Base-by-base conservation (phyloP, 805 yeast genomes). In the Debaryomyces maramus region DNA sequence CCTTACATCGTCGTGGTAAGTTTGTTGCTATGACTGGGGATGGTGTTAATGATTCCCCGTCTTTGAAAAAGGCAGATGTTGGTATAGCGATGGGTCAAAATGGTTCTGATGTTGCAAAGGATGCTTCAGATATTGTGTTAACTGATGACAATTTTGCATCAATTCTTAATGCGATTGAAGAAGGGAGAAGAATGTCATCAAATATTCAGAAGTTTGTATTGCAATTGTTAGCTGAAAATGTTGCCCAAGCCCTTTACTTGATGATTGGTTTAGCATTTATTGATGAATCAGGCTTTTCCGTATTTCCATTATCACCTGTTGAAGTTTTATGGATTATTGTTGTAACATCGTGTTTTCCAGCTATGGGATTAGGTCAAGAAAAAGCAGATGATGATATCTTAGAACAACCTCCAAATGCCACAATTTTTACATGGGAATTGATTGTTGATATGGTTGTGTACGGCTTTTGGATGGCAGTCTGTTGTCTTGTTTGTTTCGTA, bases 41-140 rank as follows among this genome's bases (percentile, higher is more conserved):
- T 58, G 91, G 91, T 47, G 90, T 85, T 32, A 85, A 85, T 58
- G 91, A 85, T 56, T 83, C 89, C 2, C 91, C 91, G 17, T 77
- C 85, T 24, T 67, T 85, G 61, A 84, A 84, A 57, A 79, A 71
- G 48, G 84, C 91, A 3, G 89, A 85, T 60, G 87, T 85, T 41
- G 91, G 91, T 48, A 83, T 85, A 58, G 88, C 91, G 7, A 85
- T 85, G 91, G 91, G 91, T 34, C 50, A 63, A 23, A 77, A 83
- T 44, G 91, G 91, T 5, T 80, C 87, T 10, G 91, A 85, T 65
- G 91, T 85, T 29, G 91, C 91, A 11, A 85, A 85, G 58, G 88
- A 84, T 58, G 88, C 89, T 6, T 73, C 85, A 32, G 91, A 85
- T 59, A 83, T 85, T 60, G 86, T 85, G n/a, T 70, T 85, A 36